phyloP scores from a whole-genome alignment of 192 early-diverging fungal species.

The Coemansia sp. region DNA sequence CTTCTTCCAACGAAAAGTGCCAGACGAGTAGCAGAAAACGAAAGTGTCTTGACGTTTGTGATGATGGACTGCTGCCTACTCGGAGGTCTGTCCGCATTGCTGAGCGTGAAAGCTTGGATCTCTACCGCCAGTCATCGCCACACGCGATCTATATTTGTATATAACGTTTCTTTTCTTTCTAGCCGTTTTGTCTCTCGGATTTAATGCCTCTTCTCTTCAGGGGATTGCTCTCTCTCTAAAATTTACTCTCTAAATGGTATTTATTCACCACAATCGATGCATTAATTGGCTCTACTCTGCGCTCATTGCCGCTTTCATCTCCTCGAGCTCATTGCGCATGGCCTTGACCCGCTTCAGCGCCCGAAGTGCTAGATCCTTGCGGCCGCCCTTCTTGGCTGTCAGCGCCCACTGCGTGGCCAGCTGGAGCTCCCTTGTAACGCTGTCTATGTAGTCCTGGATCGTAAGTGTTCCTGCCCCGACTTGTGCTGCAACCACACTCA shows the following conservation, averaged over 20 bases:
- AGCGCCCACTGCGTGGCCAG: conserved; percentile 43
- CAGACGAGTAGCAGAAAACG: conserved; percentile 7
- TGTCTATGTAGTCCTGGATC: conserved; percentile 40
- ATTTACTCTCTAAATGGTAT: background rate
- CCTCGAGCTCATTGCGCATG: conserved; percentile 43
- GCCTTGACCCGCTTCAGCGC: conserved; percentile 44
- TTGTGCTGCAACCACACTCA: conserved; percentile 43
- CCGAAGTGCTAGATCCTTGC: conserved; percentile 41
- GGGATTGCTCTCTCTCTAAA: too few relatives aligned
- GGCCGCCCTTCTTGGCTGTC: conserved; percentile 27
- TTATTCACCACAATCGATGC: too few relatives aligned
- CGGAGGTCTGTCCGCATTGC: conserved; percentile 46
- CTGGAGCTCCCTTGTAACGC: conserved; percentile 18
- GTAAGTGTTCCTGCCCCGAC: conserved; percentile 43
- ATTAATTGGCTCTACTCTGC: conserved; percentile 9
- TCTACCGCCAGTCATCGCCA: conserved; percentile 7
- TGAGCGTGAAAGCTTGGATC: conserved; percentile 11
- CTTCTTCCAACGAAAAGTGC: background rate
- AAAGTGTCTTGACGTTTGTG: background rate
- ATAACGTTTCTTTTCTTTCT: conserved; percentile 1
- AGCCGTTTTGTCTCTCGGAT: background rate
- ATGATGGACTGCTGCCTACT: background rate
- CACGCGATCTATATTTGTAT: conserved; percentile 23
- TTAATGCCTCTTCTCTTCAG: too few relatives aligned
- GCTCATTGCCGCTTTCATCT: conserved; percentile 48